Evolutionary conservation across 345 rosid genomes (phyloP), one percentile per base, ranked within the genome.

Genomic region (Acer saccharum): DNA sequence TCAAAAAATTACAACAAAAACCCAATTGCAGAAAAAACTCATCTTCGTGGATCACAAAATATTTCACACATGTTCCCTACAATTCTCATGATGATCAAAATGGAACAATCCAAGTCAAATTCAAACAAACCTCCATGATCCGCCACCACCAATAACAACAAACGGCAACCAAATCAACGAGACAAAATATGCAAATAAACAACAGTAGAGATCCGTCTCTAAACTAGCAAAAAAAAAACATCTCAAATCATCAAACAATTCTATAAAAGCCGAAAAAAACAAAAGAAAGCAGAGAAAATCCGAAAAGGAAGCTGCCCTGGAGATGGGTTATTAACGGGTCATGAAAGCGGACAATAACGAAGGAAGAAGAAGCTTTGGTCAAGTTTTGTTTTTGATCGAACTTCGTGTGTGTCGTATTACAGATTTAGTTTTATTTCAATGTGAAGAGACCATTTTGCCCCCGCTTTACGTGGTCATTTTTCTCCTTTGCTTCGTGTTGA

Each of bases 21-120:
- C 21, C 18, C 18, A 54, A 4, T 21, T 1, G 6, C 27, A 72
- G 29, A n/a, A 73, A 73, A 16, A 57, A 63, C 25, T 1, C 25
- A 23, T 23, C 25, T 23, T 23, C 25, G 25, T 23, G 25, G 64
- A 67, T 43, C 52, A 67, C 27, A 67, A 67, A 52, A 9, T 4
- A 41, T 17, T 58, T 60, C 66, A 14, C 52, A 61, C 67, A 41
- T 17, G 62, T 17, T 52, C 16, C 18, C 41, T 2, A 52, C 48
- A 72, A 44, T 21, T 55, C 58, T 62, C 23, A 46, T 44, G 61
- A 64, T 64, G 62, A 64, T 64, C 77, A 74, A 23, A 74, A 74
- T 18, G 6, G 35, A 7, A 66, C 58, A 43, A 73, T 73, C 32
- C 39, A 74, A 63, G 25, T 62, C 25, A 25, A 74, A 46, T 39